These are phyloP conservation scores for Leishmania guyanensis DNA, from an alignment of 208 protist species.

Conservation along the genomic window DNA sequence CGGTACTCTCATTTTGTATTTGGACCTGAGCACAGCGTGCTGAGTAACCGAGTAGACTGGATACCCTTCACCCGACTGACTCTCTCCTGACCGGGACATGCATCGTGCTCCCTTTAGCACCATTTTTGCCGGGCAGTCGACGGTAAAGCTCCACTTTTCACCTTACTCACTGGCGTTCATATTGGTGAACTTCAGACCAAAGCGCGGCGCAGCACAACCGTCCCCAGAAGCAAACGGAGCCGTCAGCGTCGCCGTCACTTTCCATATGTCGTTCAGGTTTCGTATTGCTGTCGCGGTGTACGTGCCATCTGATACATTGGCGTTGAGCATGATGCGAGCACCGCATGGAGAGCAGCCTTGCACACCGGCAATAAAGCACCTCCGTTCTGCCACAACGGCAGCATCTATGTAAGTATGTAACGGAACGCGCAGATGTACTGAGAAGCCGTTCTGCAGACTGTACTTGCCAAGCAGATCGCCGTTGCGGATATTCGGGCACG, in stretches of 20 bases:
- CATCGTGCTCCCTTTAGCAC: not conserved
- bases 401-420: conserved; percentile 44
- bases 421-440: conserved; percentile 56
- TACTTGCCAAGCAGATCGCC: conserved; percentile 70
- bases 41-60: not conserved
- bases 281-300: conserved; percentile 45
- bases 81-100: not conserved
- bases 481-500: conserved; percentile 42
- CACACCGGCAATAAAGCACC: conserved; percentile 60
- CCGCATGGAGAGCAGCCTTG: conserved; percentile 59
- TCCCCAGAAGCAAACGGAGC: conserved; percentile 12
- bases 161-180: conserved; percentile 29
- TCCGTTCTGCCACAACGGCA: conserved; percentile 52
- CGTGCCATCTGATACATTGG: conserved; percentile 52
- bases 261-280: conserved; percentile 67
- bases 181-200: conserved; percentile 57
- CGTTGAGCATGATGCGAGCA: conserved; percentile 55
- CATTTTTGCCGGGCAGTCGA: not conserved
- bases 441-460: conserved; percentile 43
- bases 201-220: conserved; percentile 19
- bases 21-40: not conserved
- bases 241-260: conserved; percentile 54
- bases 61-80: not conserved
- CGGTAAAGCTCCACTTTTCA: not conserved
- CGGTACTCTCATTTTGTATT: not conserved